A percentile compares a stretch with the other conserved stretches of the same genome.
phyloP scores from a whole-genome alignment of 257 asterid genomes.

The Solanum ossicruentum region DNA sequence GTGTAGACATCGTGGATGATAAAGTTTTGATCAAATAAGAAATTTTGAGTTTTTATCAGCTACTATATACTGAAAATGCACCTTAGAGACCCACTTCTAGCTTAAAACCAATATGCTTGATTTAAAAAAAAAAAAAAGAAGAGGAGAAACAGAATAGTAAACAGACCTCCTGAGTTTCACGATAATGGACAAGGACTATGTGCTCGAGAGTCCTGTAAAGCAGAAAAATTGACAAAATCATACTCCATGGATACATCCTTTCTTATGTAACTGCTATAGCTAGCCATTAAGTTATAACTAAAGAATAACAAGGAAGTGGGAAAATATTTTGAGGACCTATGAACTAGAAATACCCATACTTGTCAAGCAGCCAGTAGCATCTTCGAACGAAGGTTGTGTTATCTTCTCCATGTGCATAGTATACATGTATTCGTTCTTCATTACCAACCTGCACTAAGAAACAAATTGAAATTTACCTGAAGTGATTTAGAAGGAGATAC shows the following conservation, averaged over 20 bases:
- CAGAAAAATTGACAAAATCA: not conserved
- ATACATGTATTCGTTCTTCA: constrained; percentile 92
- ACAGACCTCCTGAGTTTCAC: constrained; percentile 91
- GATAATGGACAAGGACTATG: constrained; percentile 91
- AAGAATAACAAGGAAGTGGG: not conserved
- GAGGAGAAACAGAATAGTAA: not conserved
- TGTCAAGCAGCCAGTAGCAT: constrained; percentile 97
- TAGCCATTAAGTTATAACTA: not conserved
- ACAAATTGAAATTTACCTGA: not conserved
- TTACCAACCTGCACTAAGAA: constrained; percentile 60
- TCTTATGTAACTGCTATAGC: not conserved
- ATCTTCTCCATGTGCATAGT: constrained; percentile 96
- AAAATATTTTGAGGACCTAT: not conserved
- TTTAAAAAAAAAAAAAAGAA: not conserved
- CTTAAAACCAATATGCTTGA: no score
- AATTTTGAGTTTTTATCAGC: no score
- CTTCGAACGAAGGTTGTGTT: constrained; percentile 85
- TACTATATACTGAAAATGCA: no score
- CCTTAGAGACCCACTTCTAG: no score
- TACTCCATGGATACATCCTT: not conserved
- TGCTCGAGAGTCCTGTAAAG: constrained; percentile 73
- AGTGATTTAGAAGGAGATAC: not conserved
- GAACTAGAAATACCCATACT: constrained; percentile 36
- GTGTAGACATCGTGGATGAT: no score
- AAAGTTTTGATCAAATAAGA: no score